phyloP scores from a whole-genome alignment of 83 land plant species.

The Isoetes engelmannii region DNA sequence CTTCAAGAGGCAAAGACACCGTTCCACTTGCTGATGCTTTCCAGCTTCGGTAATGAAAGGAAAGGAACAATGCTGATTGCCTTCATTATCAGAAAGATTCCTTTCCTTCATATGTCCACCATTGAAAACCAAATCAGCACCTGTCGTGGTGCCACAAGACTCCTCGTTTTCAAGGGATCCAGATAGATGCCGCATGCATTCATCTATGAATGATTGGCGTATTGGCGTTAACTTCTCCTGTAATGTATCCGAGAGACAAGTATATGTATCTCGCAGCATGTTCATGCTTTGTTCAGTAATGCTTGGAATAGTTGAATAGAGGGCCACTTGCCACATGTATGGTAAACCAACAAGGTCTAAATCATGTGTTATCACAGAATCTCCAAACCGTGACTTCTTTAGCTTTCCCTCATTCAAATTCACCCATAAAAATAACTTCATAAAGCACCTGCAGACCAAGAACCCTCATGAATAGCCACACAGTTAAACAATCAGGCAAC shows the following conservation, averaged over 20 bases:
- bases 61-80: neutral
- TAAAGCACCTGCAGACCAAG: constrained; percentile 19
- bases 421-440: constrained; percentile 27
- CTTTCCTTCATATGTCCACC: too few species aligned
- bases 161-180: constrained; percentile 17
- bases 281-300: constrained; percentile 27
- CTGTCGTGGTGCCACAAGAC: too few species aligned
- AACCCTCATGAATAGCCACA: neutral
- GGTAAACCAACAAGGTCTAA: constrained; percentile 30
- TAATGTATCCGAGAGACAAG: constrained; percentile 21
- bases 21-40: constrained; percentile 24
- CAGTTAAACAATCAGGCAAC: neutral
- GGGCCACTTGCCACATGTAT: constrained; percentile 29
- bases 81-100: too few species aligned
- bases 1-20: constrained; percentile 22
- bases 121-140: too few species aligned
- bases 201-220: constrained; percentile 26
- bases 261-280: constrained; percentile 25
- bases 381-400: constrained; percentile 13
- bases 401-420: constrained; percentile 23
- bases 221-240: constrained; percentile 15
- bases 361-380: constrained; percentile 20
- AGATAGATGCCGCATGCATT: constrained; percentile 17
- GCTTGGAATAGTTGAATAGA: constrained; percentile 14
- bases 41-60: neutral